Conservation (phyloP, 1,284 basidiomycete species). For the Ganoderma sinense region DNA sequence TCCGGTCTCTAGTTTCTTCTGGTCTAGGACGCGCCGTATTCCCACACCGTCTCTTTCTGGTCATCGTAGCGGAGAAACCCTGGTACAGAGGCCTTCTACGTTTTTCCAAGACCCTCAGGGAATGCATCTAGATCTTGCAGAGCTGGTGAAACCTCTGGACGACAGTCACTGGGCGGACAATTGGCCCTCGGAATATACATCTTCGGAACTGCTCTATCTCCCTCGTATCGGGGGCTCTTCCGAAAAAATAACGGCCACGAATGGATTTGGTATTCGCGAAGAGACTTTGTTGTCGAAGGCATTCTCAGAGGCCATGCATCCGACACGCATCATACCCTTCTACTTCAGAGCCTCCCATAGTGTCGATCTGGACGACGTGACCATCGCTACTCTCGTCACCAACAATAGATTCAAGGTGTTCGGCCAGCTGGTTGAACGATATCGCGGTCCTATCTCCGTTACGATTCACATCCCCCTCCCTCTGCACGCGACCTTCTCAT, state of each 20-base stretch:
- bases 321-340: constrained; percentile 80
- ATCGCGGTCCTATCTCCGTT: constrained; percentile 84
- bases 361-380: constrained; percentile 72
- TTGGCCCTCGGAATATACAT: constrained; percentile 24
- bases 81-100: not conserved
- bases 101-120: constrained; percentile 14
- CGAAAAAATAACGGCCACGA: not conserved
- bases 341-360: constrained; percentile 70
- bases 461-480: constrained; percentile 70
- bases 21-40: not conserved
- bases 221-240: constrained; percentile 8
- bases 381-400: constrained; percentile 85
- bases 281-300: constrained; percentile 62
- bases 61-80: not conserved
- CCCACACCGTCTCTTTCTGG: not conserved
- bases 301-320: constrained; percentile 71
- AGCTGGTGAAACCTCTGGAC: constrained; percentile 18
- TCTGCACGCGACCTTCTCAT: constrained; percentile 36
- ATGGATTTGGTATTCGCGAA: constrained; percentile 27
- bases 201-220: constrained; percentile 18
- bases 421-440: constrained; percentile 70
- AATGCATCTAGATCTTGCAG: constrained; percentile 7
- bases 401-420: constrained; percentile 80
- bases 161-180: constrained; percentile 20
- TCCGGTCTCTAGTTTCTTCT: constrained; percentile 7